Evolutionary conservation across 129 eudicot genomes (phyloP).

Genomic region (Tagetes erecta): DNA sequence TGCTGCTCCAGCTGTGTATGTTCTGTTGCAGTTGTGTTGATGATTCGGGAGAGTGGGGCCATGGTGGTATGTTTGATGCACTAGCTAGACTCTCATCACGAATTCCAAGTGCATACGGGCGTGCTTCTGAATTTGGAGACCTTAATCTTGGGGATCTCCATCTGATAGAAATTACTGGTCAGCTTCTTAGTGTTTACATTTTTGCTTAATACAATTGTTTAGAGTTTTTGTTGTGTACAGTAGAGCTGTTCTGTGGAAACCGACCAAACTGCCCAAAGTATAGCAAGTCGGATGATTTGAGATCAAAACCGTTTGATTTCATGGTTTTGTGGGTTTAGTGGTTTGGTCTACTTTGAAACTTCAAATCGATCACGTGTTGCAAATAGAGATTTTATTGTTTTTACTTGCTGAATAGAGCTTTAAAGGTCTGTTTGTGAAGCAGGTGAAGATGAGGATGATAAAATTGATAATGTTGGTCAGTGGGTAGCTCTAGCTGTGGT

Average conservation of each 20-base stretch:
- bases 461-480: conserved; percentile 33
- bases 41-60: conserved; percentile 95
- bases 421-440: conserved; percentile 28
- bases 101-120: conserved; percentile 70
- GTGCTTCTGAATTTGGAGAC: conserved; percentile 83
- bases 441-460: conserved; percentile 35
- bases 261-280: too few species aligned
- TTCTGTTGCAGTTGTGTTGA: conserved; percentile 78
- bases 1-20: conserved; percentile 4
- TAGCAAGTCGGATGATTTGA: too few species aligned
- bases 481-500: conserved; percentile 92
- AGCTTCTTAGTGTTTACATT: conserved; percentile 20
- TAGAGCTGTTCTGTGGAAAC: too few species aligned
- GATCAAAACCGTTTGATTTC: too few species aligned
- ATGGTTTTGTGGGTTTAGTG: too few species aligned
- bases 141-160: conserved; percentile 98
- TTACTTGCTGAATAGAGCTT: not conserved
- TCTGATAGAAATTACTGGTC: conserved; percentile 69
- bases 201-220: not conserved
- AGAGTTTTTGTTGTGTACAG: not conserved
- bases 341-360: not conserved
- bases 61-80: conserved; percentile 91
- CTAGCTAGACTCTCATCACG: conserved; percentile 59
- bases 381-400: not conserved
- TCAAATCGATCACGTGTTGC: not conserved